Percentiles rank a stretch among this genome's conserved stretches.
phyloP scores from a whole-genome alignment of 495 filamentous ascomycete species.

The Hamigera avellanea region DNA sequence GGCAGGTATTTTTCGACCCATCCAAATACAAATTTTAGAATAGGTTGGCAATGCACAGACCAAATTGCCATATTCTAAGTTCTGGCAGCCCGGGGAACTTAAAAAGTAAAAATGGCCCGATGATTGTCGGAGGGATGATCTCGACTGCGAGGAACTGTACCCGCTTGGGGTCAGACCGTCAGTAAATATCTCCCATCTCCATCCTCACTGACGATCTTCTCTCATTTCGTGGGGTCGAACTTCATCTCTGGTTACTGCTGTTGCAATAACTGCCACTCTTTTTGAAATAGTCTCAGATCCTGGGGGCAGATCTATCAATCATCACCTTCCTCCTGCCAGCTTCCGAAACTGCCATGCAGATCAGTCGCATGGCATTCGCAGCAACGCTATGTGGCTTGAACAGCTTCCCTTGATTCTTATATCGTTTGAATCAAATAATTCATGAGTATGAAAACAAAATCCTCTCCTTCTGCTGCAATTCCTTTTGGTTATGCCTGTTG shows the following conservation, averaged over 20 bases:
- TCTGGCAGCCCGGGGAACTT: no score
- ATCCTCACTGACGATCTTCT: slow-evolving; percentile 8
- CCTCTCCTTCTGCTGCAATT: not conserved
- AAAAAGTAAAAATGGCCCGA: not conserved
- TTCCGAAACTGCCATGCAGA: slow-evolving; percentile 8
- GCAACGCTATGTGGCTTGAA: slow-evolving; percentile 6
- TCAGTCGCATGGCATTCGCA: slow-evolving; percentile 8
- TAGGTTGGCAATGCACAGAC: no score
- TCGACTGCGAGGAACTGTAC: not conserved
- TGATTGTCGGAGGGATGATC: not conserved
- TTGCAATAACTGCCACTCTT: slow-evolving; percentile 1
- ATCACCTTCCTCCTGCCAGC: not conserved
- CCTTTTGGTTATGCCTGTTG: no score
- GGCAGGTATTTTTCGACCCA: no score
- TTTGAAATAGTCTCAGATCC: no score
- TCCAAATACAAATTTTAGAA: no score
- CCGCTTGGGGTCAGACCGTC: no score
- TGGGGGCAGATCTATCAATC: not conserved
- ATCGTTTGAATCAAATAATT: not conserved
- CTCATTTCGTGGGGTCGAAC: slow-evolving; percentile 5
- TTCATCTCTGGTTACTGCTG: not conserved
- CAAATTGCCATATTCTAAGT: no score
- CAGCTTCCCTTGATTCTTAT: not conserved
- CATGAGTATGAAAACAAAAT: slow-evolving; percentile 4
- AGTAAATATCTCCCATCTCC: no score